Percentiles rank a stretch among this genome's conserved stretches.
Conservation (phyloP, 1,284 basidiomycete genomes). For the Malassezia vespertilionis region DNA sequence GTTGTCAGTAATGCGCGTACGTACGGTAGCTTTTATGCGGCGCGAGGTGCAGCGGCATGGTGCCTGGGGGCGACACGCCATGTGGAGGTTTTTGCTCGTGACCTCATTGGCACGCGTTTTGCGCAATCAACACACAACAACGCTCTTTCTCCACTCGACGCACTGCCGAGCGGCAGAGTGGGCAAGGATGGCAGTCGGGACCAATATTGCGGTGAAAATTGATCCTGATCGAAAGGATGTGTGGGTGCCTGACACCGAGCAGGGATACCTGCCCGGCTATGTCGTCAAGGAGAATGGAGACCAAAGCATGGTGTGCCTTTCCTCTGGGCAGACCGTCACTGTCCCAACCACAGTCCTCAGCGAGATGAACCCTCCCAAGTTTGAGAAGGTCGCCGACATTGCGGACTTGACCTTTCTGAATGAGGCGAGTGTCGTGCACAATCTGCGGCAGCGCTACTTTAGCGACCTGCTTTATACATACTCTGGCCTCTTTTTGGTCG, state of each 20-base stretch:
- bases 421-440: constrained; percentile 96
- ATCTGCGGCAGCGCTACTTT: constrained; percentile 79
- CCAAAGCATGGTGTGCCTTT: constrained; percentile 53
- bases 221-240: constrained; percentile 75
- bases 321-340: constrained; percentile 61
- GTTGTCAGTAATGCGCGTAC: constrained; percentile 1
- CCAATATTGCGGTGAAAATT: constrained; percentile 39
- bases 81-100: constrained; percentile 1
- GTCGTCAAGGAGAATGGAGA: constrained; percentile 63
- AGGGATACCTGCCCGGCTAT: constrained; percentile 82
- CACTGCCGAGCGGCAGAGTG: neutral
- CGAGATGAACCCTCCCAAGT: constrained; percentile 78
- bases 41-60: constrained; percentile 46
- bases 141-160: neutral
- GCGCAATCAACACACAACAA: constrained; percentile 12
- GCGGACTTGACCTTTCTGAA: constrained; percentile 96
- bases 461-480: constrained; percentile 92
- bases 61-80: neutral
- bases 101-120: constrained; percentile 11
- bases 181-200: neutral
- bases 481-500: constrained; percentile 90
- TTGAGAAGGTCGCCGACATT: constrained; percentile 94
- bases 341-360: constrained; percentile 38
- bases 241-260: constrained; percentile 78
- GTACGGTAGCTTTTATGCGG: constrained; percentile 72